Percentiles rank a stretch among this genome's conserved stretches.
Evolutionary conservation across 1,284 basidiomycete genomes (phyloP).

Genomic region (Cutaneotrichosporon cyanovorans): DNA sequence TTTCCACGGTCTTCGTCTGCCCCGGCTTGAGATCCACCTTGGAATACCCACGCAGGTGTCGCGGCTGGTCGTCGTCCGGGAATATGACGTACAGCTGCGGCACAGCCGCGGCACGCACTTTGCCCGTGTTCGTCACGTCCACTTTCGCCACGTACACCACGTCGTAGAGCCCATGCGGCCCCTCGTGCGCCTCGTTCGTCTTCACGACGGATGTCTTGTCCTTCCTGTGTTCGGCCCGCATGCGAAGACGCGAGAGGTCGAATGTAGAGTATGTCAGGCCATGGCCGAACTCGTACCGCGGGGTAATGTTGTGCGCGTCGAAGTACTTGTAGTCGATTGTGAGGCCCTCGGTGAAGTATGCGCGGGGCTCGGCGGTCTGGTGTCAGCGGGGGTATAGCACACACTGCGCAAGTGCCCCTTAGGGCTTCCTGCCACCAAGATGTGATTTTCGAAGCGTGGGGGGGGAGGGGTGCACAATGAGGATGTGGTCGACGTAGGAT

Average conservation of each 20-base stretch:
- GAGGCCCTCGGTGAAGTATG: constrained; percentile 42
- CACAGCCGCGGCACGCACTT: constrained; percentile 44
- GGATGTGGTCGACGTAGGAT: no score
- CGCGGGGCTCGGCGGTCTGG: constrained; percentile 19
- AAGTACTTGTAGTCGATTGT: constrained; percentile 49
- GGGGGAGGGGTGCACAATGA: no score
- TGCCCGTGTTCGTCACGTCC: constrained; percentile 47
- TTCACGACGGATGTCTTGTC: constrained; percentile 39
- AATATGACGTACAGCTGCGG: constrained; percentile 48
- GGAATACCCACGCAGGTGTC: constrained; percentile 41
- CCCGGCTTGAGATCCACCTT: constrained; percentile 39
- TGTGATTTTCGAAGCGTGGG: no score
- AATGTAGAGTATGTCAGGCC: constrained; percentile 49
- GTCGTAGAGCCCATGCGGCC: constrained; percentile 40
- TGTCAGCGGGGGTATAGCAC: no score
- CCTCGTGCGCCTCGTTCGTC: constrained; percentile 45
- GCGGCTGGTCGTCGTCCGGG: constrained; percentile 37
- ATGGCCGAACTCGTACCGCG: constrained; percentile 49
- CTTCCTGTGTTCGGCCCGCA: constrained; percentile 19
- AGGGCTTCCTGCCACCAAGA: no score
- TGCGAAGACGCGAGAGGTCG: constrained; percentile 31
- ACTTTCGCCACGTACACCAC: constrained; percentile 34
- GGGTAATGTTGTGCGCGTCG: constrained; percentile 44
- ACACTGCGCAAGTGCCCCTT: no score
- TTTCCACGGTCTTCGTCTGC: constrained; percentile 29